These are phyloP conservation scores for Trametes versicolor DNA, from an alignment of 1,284 basidiomycete species.

Conservation along the genomic window DNA sequence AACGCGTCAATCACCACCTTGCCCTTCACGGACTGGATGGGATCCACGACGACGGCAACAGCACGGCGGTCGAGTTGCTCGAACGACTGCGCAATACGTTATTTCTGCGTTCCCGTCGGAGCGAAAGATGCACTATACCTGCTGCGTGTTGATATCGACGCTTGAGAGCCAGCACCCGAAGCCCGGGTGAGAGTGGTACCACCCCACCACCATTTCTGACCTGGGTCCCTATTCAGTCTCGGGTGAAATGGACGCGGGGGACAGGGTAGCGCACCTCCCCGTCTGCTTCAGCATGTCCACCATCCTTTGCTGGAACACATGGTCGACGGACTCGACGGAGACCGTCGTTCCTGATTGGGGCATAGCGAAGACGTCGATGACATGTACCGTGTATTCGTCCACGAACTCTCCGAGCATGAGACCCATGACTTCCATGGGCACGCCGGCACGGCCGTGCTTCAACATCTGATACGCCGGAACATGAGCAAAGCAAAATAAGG, in stretches of 20 bases:
- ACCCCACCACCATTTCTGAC: slow-evolving; percentile 98
- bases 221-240: slow-evolving; percentile 51
- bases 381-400: slow-evolving; percentile 98
- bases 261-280: slow-evolving; percentile 73
- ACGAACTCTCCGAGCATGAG: slow-evolving; percentile 99
- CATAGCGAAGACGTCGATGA: slow-evolving; percentile 99
- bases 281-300: slow-evolving; percentile 99
- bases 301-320: slow-evolving; percentile 99
- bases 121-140: slow-evolving; percentile 59
- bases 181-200: slow-evolving; percentile 99
- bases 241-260: slow-evolving; percentile 3
- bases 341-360: slow-evolving; percentile 99
- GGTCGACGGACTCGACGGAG: slow-evolving; percentile 98
- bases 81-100: slow-evolving; percentile 77
- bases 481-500: neutral
- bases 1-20: slow-evolving; percentile 99
- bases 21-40: slow-evolving; percentile 98
- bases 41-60: slow-evolving; percentile 98
- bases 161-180: slow-evolving; percentile 99
- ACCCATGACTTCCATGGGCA: slow-evolving; percentile 99
- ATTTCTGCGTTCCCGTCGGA: slow-evolving; percentile 27
- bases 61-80: slow-evolving; percentile 95
- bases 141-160: slow-evolving; percentile 99
- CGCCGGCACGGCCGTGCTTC: slow-evolving; percentile 98
- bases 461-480: slow-evolving; percentile 79